Percentiles rank a stretch among this genome's conserved stretches.
Conservation (phyloP, 2,329 filamentous ascomycete genomes). For the Nemania serpens region DNA sequence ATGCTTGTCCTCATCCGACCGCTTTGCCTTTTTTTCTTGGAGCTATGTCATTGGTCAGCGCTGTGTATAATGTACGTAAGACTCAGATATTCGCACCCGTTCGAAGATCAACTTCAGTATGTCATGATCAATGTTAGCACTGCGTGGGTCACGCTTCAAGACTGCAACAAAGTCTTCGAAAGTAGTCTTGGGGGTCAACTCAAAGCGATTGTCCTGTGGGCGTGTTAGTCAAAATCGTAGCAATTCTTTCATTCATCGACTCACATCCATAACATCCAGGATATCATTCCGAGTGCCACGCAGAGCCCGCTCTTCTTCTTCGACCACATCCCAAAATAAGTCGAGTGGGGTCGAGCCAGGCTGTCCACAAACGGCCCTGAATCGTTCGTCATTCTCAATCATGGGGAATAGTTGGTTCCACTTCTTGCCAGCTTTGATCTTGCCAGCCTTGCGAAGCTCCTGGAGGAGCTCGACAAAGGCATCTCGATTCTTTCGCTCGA, state of each 20-base stretch:
- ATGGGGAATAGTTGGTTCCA: slow-evolving; percentile 81
- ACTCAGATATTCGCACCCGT: slow-evolving; percentile 57
- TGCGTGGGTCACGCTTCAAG: slow-evolving; percentile 84
- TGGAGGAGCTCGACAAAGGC: slow-evolving; percentile 74
- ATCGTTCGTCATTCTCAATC: slow-evolving; percentile 81
- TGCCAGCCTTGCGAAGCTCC: slow-evolving; percentile 74
- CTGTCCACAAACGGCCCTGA: slow-evolving; percentile 81
- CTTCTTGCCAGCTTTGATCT: slow-evolving; percentile 87
- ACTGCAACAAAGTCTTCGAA: slow-evolving; percentile 85
- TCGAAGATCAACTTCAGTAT: slow-evolving; percentile 82
- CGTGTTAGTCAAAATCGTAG: slow-evolving; percentile 11
- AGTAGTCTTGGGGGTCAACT: slow-evolving; percentile 83
- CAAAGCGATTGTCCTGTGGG: slow-evolving; percentile 82
- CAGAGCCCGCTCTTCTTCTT: slow-evolving; percentile 89
- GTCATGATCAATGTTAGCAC: slow-evolving; percentile 83
- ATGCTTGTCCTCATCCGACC: slow-evolving; percentile 76
- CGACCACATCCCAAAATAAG: slow-evolving; percentile 93
- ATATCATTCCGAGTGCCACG: slow-evolving; percentile 82
- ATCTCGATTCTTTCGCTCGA: slow-evolving; percentile 86
- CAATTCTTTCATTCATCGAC: slow-evolving; percentile 40
- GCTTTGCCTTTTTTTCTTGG: slow-evolving; percentile 82
- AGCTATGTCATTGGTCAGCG: slow-evolving; percentile 55
- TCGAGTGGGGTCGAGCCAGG: slow-evolving; percentile 84
- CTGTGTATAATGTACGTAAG: not conserved
- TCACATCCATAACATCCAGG: slow-evolving; percentile 84